phyloP scores from a whole-genome alignment of 495 filamentous ascomycete genomes.

The Cercophora samala region DNA sequence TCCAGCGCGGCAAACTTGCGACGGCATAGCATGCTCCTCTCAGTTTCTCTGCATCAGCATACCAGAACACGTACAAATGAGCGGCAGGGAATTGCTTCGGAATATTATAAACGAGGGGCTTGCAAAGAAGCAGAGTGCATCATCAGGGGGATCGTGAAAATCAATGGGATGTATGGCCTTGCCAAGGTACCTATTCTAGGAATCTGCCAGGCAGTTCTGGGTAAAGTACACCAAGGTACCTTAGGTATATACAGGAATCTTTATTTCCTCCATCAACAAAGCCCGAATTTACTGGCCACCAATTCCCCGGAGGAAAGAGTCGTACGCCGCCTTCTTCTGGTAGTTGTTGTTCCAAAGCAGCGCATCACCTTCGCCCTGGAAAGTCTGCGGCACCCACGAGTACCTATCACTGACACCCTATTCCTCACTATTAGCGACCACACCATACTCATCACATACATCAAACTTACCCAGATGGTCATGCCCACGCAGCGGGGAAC shows the following conservation, averaged over 20 bases:
- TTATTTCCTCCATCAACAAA: no score
- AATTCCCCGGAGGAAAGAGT: neutral
- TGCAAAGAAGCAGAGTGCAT: no score
- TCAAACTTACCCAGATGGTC: constrained; percentile 50
- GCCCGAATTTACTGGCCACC: neutral
- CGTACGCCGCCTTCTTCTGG: constrained; percentile 50
- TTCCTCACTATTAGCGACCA: neutral
- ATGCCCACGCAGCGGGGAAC: constrained; percentile 55
- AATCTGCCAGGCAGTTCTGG: no score
- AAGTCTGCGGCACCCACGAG: constrained; percentile 50
- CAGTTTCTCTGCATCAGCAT: neutral
- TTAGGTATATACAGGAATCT: no score
- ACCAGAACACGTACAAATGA: neutral
- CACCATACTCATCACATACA: neutral
- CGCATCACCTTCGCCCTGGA: constrained; percentile 53
- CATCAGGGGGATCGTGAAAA: no score
- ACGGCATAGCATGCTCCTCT: neutral
- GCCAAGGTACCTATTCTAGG: no score
- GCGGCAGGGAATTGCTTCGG: neutral
- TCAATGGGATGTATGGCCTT: no score
- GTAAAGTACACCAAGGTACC: no score
- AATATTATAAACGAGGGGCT: no score
- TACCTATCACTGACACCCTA: constrained; percentile 57
- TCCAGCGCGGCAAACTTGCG: neutral
- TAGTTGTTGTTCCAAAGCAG: constrained; percentile 51